Evolutionary conservation across 164 flowering plant species (phyloP), one percentile per base, ranked within the genome.

Genomic region (Malania oleifera): DNA sequence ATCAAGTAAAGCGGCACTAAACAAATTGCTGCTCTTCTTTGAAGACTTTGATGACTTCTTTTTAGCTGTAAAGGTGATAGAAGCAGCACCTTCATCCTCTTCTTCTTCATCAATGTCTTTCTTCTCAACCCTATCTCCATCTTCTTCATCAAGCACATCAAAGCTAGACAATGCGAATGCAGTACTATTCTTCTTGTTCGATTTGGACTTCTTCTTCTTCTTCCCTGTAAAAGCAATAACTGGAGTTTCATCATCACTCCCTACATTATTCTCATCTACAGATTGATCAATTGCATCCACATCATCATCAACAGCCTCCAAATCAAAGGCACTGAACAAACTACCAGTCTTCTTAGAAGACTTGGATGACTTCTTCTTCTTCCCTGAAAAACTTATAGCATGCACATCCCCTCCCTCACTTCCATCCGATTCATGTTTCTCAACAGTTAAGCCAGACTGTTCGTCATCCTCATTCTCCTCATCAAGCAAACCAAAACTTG

Each of bases 41-140:
- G 73, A 58, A 29, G 64, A 62, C 59, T 80, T 84, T 0, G 84
- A 77, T 19, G 84, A 65, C 71, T 83, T 81, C 74, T 84, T 74
- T 66, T 81, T 82, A 26, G 84, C 86, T 1, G 84, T 52, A 44
- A 85, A 81, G 41, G 72, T 54, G 66, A 80, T 70, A 2, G 49
- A 31, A 19, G 59, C 41, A 28, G 40, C 66, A 50, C 75, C 75
- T 37, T 67, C 67, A 17, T 60, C 64, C 10, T 52, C 67, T 34
- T 63, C 72, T 37, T 38, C 54, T n/a, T n/a, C 60, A 7, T 28
- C 37, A 3, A 39, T 35, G 27, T 52, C 57, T 47, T 8, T 47
- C n/a, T 57, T 63, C n/a, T 52, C 72, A 37, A 54, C 62, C 9
- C 34, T 54, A 57, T 52, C 61, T 27, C 45, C 57, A 45, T 10